Evolutionary conservation across 176 grass and related monocot species (phyloP).

Genomic region (Typha latifolia): DNA sequence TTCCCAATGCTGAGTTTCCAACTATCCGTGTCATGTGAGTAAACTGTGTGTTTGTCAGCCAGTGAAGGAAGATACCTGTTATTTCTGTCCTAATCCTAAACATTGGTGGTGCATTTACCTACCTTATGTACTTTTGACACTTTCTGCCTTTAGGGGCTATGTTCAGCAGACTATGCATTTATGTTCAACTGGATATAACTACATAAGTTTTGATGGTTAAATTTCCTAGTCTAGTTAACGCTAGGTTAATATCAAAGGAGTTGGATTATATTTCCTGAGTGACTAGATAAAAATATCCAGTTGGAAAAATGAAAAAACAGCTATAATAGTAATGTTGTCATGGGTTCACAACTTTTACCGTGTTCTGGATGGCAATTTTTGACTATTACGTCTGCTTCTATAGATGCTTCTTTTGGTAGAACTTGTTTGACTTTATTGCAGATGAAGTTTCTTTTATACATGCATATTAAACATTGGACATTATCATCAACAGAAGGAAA

Average conservation of each 20-base stretch:
- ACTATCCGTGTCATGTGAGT: no score
- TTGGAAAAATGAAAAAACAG: neutral
- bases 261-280: neutral
- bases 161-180: neutral
- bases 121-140: neutral
- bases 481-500: neutral
- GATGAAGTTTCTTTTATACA: no score
- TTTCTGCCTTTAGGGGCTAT: neutral
- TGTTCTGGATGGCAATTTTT: neutral
- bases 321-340: neutral
- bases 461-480: neutral
- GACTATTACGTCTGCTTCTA: neutral
- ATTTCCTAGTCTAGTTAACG: no score
- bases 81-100: no score
- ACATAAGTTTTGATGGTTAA: no score
- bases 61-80: no score
- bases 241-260: no score
- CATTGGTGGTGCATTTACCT: neutral
- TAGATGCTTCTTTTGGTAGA: no score
- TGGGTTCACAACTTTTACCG: neutral
- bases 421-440: no score
- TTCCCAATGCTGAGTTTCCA: no score
- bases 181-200: neutral
- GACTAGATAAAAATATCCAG: neutral
- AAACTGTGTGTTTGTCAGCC: no score